Base-by-base conservation (phyloP, 2,329 filamentous ascomycete species). In the Phyllachora maydis region DNA sequence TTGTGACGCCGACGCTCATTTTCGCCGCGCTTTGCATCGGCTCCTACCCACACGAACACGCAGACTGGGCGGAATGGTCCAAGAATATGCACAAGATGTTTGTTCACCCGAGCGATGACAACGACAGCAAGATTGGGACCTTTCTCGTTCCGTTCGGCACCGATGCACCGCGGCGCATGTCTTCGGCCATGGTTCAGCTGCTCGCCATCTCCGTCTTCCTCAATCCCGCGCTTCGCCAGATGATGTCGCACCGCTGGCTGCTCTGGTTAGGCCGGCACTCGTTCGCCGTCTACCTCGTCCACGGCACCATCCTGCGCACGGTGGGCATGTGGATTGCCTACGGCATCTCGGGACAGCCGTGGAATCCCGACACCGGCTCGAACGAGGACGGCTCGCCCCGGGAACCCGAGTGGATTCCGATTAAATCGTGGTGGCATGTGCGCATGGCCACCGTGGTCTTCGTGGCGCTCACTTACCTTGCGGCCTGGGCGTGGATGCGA, bases 191-290 rank as follows among this genome's bases (percentile, higher is more conserved):
- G 18, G 46, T 59, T 27, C 50, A 59, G 34, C 39, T 59, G 17
- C 45, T 53, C 25, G 53, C 56, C 22, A 36, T 56, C n/a, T 54
- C 54, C 13, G 53, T 63, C 26, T 58, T 51, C 40, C 38, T 63
- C 10, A 59, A 56, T 2, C 54, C 55, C 0, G 37, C 44, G 4
- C 41, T 58, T 6, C 56, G 60, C 32, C 45, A 46, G 14, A 44
- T 58, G 11, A 50, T 64, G 13, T 55, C 54, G 4, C 56, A 56
- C 37, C 47, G 49, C 14, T 32, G 56, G 3, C 52, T 63, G 17
- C 52, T 60, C 28, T 63, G 55, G 55, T 43, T 63, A 4, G 59
- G 59, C n/a, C 49, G 52, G 28, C 56, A 60, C 37, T 58, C 53
- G 25, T 63, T 63, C 28, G 57, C 59, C 13, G 57, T 64, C 4